Evolutionary conservation across 495 filamentous ascomycete species (phyloP), one percentile per base, ranked within the genome.

Genomic region (Apiosordaria backusii): DNA sequence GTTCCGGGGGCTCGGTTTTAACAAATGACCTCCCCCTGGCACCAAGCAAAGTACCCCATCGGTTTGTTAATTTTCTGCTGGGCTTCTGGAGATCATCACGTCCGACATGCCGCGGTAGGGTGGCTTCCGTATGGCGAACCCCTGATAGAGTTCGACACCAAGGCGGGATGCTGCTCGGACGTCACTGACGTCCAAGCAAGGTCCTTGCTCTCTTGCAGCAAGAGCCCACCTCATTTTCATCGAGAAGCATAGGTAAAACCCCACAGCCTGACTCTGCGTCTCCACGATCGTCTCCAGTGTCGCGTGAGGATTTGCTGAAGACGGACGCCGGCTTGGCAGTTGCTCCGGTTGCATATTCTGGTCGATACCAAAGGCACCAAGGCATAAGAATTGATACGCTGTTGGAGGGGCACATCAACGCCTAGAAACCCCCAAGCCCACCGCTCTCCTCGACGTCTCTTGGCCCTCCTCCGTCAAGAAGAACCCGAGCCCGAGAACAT

Each of bases 91-190:
- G 22, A 55, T 21, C 16, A n/a, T 4, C 9, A 25, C 26, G 21
- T 22, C 18, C 18, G 59, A 18, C 18, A 19, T 35, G 15, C 18
- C 13, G 24, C 27, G 59, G 18, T 35, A 61, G 59, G 24, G 24
- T 22, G 26, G 19, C 24, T 61, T 19, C 26, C 59, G 24, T 61
- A 35, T 45, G n/a, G 18, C 59, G 40, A 61, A 18, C 59, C 59
- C 59, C 59, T 61, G 59, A 61, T 50, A 61, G 29, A 61, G 59
- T 61, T 61, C 59, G 26, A 29, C 26, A 61, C 59, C 59, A 61
- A 61, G 59, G 59, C 16, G 59, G 26, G 59, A 45, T 45, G 10
- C 35, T 10, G 35, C 35, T 45, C 16, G 52, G 52, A 61, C 45
- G 18, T n/a, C 59, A 61, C 59, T 61, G 26, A 19, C 18, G 26